Percentiles rank a stretch among this genome's conserved stretches.
phyloP scores from a whole-genome alignment of 1,284 basidiomycete species.

The Spongiforma sp. region DNA sequence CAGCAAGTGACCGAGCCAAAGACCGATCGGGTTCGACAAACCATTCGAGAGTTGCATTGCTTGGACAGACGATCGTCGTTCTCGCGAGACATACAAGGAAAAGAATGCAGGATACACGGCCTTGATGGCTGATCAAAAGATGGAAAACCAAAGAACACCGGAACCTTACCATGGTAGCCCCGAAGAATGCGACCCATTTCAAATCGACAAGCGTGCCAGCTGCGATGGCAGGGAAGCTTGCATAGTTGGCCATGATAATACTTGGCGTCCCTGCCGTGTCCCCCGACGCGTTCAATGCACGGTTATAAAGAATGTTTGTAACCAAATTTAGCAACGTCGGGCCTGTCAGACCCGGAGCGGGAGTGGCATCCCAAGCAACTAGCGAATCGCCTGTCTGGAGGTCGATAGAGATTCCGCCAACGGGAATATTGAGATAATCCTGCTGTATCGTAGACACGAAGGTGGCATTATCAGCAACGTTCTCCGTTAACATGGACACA shows the following conservation, averaged over 20 bases:
- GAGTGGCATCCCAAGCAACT: constrained; percentile 67
- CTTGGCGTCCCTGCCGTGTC: constrained; percentile 41
- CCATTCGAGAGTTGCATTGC: constrained; percentile 85
- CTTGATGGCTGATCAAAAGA: constrained; percentile 37
- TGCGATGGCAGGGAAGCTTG: constrained; percentile 56
- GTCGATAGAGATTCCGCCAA: constrained; percentile 69
- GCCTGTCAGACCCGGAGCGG: constrained; percentile 58
- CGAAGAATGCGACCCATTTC: constrained; percentile 73
- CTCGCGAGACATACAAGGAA: constrained; percentile 73
- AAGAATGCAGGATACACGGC: constrained; percentile 83
- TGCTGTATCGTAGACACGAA: constrained; percentile 57
- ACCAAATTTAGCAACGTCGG: constrained; percentile 68
- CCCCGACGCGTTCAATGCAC: constrained; percentile 55
- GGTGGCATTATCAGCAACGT: constrained; percentile 54
- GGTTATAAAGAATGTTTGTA: constrained; percentile 68
- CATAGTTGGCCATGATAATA: constrained; percentile 60
- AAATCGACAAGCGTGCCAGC: constrained; percentile 62
- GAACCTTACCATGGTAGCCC: constrained; percentile 63
- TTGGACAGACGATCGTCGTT: constrained; percentile 70
- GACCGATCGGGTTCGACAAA: constrained; percentile 67
- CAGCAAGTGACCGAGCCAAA: constrained; percentile 82
- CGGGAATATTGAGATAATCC: constrained; percentile 53
- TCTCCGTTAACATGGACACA: constrained; percentile 38
- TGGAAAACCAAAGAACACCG: not conserved
- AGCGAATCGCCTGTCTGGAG: constrained; percentile 48